Percentiles rank a stretch among this genome's conserved stretches.
These are phyloP conservation scores for Fraxinus anomala DNA, from an alignment of 257 asterid species.

Conservation along the genomic window DNA sequence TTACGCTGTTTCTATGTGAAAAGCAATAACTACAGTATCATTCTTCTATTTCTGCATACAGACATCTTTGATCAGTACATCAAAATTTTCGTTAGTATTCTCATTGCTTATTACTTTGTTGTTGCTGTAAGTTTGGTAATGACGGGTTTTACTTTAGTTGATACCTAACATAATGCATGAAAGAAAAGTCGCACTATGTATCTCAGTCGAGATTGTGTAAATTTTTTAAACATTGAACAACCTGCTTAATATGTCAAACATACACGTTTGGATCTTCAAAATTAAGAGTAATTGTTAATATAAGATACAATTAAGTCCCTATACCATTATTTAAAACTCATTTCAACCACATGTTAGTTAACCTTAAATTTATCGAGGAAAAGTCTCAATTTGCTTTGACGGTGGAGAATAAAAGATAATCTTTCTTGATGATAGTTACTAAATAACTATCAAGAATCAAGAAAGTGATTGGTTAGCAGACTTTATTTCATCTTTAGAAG, in stretches of 20 bases:
- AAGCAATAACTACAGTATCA: background rate
- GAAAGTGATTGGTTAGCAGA: constrained; percentile 1
- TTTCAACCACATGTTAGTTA: too few relatives aligned
- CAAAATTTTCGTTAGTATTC: background rate
- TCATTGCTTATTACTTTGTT: background rate
- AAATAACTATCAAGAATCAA: background rate
- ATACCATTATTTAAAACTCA: too few relatives aligned
- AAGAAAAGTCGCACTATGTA: background rate
- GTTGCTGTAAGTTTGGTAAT: background rate
- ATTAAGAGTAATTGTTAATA: too few relatives aligned
- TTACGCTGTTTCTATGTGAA: background rate
- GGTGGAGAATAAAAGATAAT: background rate
- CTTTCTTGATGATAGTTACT: background rate
- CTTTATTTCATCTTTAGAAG: constrained; percentile 54
- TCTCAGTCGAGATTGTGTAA: background rate
- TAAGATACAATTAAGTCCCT: too few relatives aligned
- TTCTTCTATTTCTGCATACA: too few relatives aligned
- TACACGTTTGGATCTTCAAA: too few relatives aligned
- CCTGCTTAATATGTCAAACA: background rate
- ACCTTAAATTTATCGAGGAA: background rate
- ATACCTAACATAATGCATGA: background rate
- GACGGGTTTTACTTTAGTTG: too few relatives aligned
- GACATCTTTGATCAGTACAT: background rate
- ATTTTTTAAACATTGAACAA: background rate
- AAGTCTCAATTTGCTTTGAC: background rate